These are phyloP conservation scores for Malus sylvestris DNA, from an alignment of 306 rosid species.

Conservation along the genomic window DNA sequence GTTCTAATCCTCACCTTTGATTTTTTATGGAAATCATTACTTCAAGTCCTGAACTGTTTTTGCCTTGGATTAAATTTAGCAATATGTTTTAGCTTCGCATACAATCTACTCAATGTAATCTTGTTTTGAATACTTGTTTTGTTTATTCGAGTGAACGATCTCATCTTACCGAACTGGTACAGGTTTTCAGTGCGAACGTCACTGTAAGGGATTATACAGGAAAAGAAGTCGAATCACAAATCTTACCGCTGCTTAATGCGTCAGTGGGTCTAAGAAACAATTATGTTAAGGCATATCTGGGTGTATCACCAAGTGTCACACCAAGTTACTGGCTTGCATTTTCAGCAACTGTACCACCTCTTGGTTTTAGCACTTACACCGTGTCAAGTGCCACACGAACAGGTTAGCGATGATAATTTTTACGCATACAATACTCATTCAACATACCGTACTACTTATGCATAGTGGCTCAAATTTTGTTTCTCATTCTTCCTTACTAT, in stretches of 20 bases:
- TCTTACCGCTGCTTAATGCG: slow-evolving; percentile 50
- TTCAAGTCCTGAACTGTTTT: background rate
- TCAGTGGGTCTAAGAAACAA: slow-evolving; percentile 42
- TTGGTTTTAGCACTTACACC: slow-evolving; percentile 78
- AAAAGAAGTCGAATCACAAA: slow-evolving; percentile 65
- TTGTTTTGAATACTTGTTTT: background rate
- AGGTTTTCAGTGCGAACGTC: slow-evolving; percentile 55
- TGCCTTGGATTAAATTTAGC: background rate
- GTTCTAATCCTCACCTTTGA: background rate
- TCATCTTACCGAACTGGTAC: background rate
- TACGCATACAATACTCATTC: background rate
- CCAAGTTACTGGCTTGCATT: slow-evolving; percentile 76
- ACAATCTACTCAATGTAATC: background rate
- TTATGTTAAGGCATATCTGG: slow-evolving; percentile 51
- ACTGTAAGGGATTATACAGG: slow-evolving; percentile 59
- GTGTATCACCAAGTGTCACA: slow-evolving; percentile 39
- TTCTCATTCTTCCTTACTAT: background rate
- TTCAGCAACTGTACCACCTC: slow-evolving; percentile 72
- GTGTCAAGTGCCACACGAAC: slow-evolving; percentile 36
- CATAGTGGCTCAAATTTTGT: background rate
- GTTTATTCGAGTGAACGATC: background rate
- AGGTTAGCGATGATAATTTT: slow-evolving; percentile 7
- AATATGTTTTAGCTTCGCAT: background rate
- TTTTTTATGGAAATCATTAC: slow-evolving; percentile 2
- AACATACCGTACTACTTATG: background rate